Evolutionary conservation across 306 rosid species (phyloP).

Genomic region (Dalbergia cultrata): DNA sequence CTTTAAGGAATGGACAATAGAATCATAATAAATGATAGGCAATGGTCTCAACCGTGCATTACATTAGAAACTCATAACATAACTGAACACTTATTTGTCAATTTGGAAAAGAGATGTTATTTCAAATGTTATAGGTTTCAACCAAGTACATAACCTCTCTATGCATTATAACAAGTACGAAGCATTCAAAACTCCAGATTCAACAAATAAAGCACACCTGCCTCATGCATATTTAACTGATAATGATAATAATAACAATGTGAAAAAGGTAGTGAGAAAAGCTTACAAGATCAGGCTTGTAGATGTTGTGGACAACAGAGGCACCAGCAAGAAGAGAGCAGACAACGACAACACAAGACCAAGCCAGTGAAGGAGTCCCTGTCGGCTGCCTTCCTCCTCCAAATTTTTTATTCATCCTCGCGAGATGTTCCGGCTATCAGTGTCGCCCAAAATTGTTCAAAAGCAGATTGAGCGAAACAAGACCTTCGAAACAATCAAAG

Average conservation of each 20-base stretch:
- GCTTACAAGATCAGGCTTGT: slow-evolving; percentile 61
- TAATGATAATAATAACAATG: neutral
- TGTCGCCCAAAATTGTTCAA: slow-evolving; percentile 21
- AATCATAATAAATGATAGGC: neutral
- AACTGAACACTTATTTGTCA: neutral
- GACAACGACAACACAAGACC: slow-evolving; percentile 54
- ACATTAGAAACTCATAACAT: neutral
- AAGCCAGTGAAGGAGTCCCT: slow-evolving; percentile 59
- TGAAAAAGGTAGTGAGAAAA: slow-evolving; percentile 16
- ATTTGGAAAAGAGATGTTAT: slow-evolving; percentile 5
- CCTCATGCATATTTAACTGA: slow-evolving; percentile 1
- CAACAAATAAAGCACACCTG: slow-evolving; percentile 16
- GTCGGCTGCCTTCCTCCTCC: slow-evolving; percentile 60
- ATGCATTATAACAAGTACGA: neutral
- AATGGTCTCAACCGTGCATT: neutral
- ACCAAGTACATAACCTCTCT: slow-evolving; percentile 5
- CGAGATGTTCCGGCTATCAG: neutral
- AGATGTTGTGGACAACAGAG: slow-evolving; percentile 57
- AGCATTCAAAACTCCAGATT: slow-evolving; percentile 14
- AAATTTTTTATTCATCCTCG: slow-evolving; percentile 55
- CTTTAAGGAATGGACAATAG: neutral
- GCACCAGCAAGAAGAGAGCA: slow-evolving; percentile 62
- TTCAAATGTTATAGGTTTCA: slow-evolving; percentile 30
- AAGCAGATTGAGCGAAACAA: slow-evolving; percentile 10
- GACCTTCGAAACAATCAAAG: slow-evolving; percentile 30